Base-by-base conservation (phyloP, 192 early-diverging fungal genomes). In the Backusella sp. region DNA sequence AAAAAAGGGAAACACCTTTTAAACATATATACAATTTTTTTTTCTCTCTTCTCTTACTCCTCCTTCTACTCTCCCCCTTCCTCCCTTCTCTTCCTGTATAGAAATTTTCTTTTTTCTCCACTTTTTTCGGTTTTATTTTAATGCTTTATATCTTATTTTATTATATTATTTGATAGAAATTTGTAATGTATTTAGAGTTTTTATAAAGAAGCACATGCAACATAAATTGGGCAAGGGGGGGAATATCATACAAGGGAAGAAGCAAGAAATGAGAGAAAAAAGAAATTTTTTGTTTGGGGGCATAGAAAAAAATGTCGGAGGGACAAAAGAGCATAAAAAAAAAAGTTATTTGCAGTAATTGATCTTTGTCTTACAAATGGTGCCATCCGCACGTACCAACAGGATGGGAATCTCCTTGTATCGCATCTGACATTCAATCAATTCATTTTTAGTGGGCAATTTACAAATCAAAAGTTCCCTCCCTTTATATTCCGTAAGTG, bases 401-500 rank as follows among this genome's bases (percentile, higher is more conserved):
- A 84, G 67, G 53, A 84, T 77, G 1, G 77, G 78, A 35, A 83
- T 34, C 30, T 74, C 34, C 19, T 62, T 62, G n/a, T 62, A 62
- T 62, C 56, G 7, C 21, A 62, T 62, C 12, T 62, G 56, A 62
- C 56, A 62, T 4, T 82, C 73, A 17, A 76, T 37, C 49, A 83
- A 70, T 11, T 80, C 79, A 21, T 77, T 52, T n/a, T 59, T 59
- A 5, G 56, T 21, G 6, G 88, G 87, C 28, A 90, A 74, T 32
- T 78, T 78, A 21, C 82, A 85, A 11, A 86, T 73, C 19, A 88
- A 30, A 19, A 79, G 69, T 37, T 90, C 88, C 7, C 84, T 75
- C 2, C 83, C 86, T 21, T 84, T 77, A 66, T 81, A 85, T 28
- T 90, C 88, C 0, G 82, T 84, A 32, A 81, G 73, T 3, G 85